Evolutionary conservation across 768 basidiomycete species (phyloP).

Genomic region (Phylloporus rhodoxanthus): DNA sequence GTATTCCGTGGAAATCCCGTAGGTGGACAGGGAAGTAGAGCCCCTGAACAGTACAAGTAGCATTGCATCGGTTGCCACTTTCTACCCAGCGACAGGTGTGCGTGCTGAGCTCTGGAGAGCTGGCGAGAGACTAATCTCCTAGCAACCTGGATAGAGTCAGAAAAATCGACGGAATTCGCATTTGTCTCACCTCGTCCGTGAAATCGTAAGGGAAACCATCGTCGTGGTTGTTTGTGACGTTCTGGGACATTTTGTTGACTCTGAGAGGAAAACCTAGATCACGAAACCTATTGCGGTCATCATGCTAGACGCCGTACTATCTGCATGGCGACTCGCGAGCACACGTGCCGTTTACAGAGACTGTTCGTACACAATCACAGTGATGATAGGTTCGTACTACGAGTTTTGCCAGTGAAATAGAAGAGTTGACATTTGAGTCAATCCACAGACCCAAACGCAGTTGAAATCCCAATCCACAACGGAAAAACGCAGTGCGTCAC

Average conservation of each 20-base stretch:
- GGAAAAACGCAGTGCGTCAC: not conserved
- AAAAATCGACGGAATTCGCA: not conserved
- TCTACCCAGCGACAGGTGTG: slow-evolving; percentile 24
- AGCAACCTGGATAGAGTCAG: slow-evolving; percentile 20
- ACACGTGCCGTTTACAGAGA: no score
- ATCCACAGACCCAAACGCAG: not conserved
- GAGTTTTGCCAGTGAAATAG: no score
- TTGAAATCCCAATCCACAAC: not conserved
- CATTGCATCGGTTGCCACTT: slow-evolving; percentile 8
- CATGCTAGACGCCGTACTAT: no score
- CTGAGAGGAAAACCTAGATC: not conserved
- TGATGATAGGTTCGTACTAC: not conserved
- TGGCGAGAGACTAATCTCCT: slow-evolving; percentile 23
- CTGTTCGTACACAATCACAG: no score
- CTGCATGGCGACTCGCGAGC: no score
- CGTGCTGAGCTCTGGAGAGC: slow-evolving; percentile 22
- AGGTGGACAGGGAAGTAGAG: slow-evolving; percentile 14
- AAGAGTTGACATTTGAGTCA: no score
- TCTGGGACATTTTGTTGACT: slow-evolving; percentile 17
- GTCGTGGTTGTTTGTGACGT: slow-evolving; percentile 4
- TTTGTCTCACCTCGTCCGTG: slow-evolving; percentile 23
- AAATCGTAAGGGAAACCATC: slow-evolving; percentile 27
- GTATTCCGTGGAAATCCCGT: slow-evolving; percentile 18
- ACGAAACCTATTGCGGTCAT: not conserved
- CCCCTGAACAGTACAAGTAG: slow-evolving; percentile 19